Evolutionary conservation across 192 early-diverging fungal species (phyloP).

Genomic region (Gaertneriomyces semiglobifer): DNA sequence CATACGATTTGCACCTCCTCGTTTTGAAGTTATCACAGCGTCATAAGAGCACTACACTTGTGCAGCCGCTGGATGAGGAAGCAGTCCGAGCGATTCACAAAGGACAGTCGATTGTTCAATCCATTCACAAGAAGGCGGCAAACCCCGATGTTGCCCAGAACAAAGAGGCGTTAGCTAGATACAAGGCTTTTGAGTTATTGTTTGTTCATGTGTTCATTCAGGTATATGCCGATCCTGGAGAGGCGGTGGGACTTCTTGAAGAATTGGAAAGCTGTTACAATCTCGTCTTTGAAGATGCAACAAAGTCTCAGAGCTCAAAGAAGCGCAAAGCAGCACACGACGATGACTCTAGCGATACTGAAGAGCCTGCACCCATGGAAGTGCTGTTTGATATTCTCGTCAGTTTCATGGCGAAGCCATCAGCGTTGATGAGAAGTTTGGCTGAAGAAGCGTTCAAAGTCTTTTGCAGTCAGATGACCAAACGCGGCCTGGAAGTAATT

Average conservation of each 20-base stretch:
- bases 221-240: conserved; percentile 60
- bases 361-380: conserved; percentile 77
- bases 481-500: conserved; percentile 71
- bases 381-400: conserved; percentile 91
- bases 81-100: conserved; percentile 39
- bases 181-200: conserved; percentile 69
- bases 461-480: conserved; percentile 72
- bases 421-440: conserved; percentile 67
- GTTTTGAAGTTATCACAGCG: conserved; percentile 39
- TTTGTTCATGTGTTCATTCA: conserved; percentile 66
- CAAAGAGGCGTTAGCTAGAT: conserved; percentile 48
- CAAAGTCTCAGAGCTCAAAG: conserved; percentile 35
- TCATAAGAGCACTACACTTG: conserved; percentile 6
- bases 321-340: conserved; percentile 7
- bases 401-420: conserved; percentile 81
- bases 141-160: conserved; percentile 15
- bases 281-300: conserved; percentile 53
- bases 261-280: conserved; percentile 76
- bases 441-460: conserved; percentile 81
- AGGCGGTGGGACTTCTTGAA: conserved; percentile 58
- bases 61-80: conserved; percentile 39
- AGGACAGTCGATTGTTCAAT: conserved; percentile 33
- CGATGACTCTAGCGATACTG: conserved; percentile 48
- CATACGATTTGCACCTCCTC: conserved; percentile 48
- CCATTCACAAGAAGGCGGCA: conserved; percentile 30